Conservation (phyloP, 2,329 filamentous ascomycete species). For the Cytospora paraplurivora region DNA sequence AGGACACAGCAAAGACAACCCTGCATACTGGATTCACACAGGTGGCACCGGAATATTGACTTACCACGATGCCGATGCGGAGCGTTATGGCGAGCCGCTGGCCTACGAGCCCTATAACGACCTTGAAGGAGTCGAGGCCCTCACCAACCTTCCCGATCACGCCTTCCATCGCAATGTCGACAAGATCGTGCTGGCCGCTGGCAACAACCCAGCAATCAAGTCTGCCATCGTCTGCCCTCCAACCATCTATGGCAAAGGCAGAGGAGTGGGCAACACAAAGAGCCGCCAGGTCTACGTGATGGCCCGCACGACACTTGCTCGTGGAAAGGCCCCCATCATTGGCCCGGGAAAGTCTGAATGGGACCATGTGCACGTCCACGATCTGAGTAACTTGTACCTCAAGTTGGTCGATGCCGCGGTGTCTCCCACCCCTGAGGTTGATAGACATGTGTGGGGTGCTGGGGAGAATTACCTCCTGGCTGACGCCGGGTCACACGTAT, state of each 20-base stretch:
- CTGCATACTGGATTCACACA: constrained; percentile 54
- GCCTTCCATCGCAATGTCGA: constrained; percentile 69
- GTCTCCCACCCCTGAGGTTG: constrained; percentile 56
- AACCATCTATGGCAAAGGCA: constrained; percentile 54
- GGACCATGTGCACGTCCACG: constrained; percentile 55
- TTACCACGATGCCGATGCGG: constrained; percentile 43
- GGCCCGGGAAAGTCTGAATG: constrained; percentile 49
- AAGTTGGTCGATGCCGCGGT: constrained; percentile 53
- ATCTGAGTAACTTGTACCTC: constrained; percentile 48
- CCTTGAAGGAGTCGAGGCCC: constrained; percentile 56
- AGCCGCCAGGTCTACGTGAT: constrained; percentile 53
- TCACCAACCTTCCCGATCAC: constrained; percentile 57
- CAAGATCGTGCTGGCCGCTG: constrained; percentile 58
- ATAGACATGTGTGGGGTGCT: constrained; percentile 64
- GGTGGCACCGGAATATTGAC: constrained; percentile 52
- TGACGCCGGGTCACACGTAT: constrained; percentile 63
- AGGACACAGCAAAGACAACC: constrained; percentile 46
- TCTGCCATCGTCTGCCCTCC: constrained; percentile 51
- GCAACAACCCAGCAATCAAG: constrained; percentile 40
- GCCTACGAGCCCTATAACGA: constrained; percentile 58
- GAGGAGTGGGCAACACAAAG: constrained; percentile 50
- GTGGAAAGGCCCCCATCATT: constrained; percentile 48
- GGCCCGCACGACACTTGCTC: constrained; percentile 43
- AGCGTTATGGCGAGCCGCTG: constrained; percentile 47
- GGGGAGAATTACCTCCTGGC: constrained; percentile 67